Base-by-base conservation (phyloP, 441 rosid genomes). In the Pelargonium cotyledonis region DNA sequence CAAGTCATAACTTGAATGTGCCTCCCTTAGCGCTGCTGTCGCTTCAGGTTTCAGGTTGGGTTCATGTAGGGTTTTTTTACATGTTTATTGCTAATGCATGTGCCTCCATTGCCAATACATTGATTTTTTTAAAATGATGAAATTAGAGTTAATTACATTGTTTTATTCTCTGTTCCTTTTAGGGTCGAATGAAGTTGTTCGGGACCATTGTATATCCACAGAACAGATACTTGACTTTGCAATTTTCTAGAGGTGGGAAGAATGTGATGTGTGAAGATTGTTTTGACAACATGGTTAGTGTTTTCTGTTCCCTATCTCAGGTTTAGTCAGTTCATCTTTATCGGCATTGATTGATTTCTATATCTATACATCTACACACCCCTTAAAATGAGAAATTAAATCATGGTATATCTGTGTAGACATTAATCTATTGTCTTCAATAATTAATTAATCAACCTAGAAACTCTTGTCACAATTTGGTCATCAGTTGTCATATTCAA, bases 201-300 rank as follows among this genome's bases (percentile, higher is more conserved):
- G 98, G 97, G 47, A 93, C 96, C 4, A 85, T 93, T 67, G 71
- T 88, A 43, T 89, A 91, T 74, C 97, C 96, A 1, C 84, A 88
- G 82, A 91, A 86, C 68, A 83, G 78, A 70, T 89, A 88, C 51
- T 76, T 94, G 77, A 85, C 86, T 6, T 71, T 94, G 77, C 93
- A 89, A 16, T 91, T 91, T 85, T 89, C 98, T 46, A 83, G 86
- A 76, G 93, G 89, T 51, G 95, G 98, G 58, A 94, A 91, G 81
- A 94, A 83, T 51, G 96, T 88, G 6, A 75, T 83, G 79, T 91
- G 96, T 8, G 97, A 94, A 77, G 97, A 94, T 72, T 85, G 78
- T 76, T 94, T 89, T 64, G 97, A 94, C 71, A 88, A 80, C 79
- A 83, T 91, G 96, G 95, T 93, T 19, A 51, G 88, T 84, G 61